Base-by-base conservation (phyloP, 2,329 filamentous ascomycete genomes). In the Dryadomyces quercivorus region DNA sequence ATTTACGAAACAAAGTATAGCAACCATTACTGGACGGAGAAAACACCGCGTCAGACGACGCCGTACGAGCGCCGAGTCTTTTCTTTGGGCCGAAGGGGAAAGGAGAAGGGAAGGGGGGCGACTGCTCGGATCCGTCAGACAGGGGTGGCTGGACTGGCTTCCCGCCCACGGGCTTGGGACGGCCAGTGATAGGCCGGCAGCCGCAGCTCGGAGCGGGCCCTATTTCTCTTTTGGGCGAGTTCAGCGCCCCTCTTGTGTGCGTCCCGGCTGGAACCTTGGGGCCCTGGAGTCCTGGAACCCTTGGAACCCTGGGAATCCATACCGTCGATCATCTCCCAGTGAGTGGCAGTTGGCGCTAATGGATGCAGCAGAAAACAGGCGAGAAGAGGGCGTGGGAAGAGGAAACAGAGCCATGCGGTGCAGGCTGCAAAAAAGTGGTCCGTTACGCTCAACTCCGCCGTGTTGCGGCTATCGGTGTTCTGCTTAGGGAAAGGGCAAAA, bases 201-300 rank as follows among this genome's bases (percentile, higher is more conserved):
- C 1, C 6, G 16, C 45, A 9, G 12, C 10, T 13, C 43, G 48
- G 20, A 44, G 34, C 44, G 13, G 22, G 34, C 50, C 12, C 20
- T 1, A 15, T 18, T 38, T 40, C 54, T 43, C 7, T 18, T 56
- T 53, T 56, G 20, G 46, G 54, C 45, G 22, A 52, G n/a, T 52
- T 53, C 54, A 56, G 54, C 54, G 40, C 54, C n/a, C 46, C 38
- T 56, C 54, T 34, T 45, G 12, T 20, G 44, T 50, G 15, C 50
- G 31, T 49, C n/a, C 45, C 36, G 54, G 54, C 50, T 56, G 50
- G 50, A 50, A 36, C 12, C 38, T 34, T 34, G 21, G 36, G 12
- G 10, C 36, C 36, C 36, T 16, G 10, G 36, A 40, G 10, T 15
- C 4, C 36, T 40, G 36, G 36, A 40, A 8, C 36, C 36, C 10